These are phyloP conservation scores for Camellia oleifera DNA, from an alignment of 179 eudicot genomes.

Conservation along the genomic window DNA sequence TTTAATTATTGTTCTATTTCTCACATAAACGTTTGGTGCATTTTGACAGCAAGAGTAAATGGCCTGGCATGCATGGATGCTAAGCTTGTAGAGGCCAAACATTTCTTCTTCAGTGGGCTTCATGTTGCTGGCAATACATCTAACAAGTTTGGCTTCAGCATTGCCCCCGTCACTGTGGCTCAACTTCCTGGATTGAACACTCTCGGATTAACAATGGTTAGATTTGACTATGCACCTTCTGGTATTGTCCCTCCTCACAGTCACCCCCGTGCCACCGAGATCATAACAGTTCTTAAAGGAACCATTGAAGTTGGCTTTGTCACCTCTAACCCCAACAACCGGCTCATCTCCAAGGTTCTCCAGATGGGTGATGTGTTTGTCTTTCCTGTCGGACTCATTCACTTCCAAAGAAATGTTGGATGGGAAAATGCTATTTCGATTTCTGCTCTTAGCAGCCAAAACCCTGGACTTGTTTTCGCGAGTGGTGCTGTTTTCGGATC, in stretches of 20 bases:
- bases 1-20: neutral
- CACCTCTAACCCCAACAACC: constrained; percentile 1
- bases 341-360: neutral
- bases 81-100: neutral
- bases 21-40: neutral
- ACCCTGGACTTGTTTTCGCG: neutral
- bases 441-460: neutral
- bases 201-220: neutral
- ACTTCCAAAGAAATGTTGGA: neutral
- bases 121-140: neutral
- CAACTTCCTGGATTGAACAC: neutral
- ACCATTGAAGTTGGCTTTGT: neutral
- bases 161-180: neutral
- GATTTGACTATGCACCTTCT: neutral
- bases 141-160: neutral
- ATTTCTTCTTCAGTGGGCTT: constrained; percentile 5
- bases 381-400: neutral
- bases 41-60: neutral
- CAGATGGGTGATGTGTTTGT: neutral
- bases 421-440: neutral
- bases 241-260: neutral
- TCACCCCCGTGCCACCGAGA: constrained; percentile 2
- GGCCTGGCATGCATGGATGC: constrained; percentile 1
- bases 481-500: neutral
- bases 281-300: neutral